These are phyloP conservation scores for Rossbeevera mucosa DNA, from an alignment of 768 basidiomycete genomes.

Conservation along the genomic window DNA sequence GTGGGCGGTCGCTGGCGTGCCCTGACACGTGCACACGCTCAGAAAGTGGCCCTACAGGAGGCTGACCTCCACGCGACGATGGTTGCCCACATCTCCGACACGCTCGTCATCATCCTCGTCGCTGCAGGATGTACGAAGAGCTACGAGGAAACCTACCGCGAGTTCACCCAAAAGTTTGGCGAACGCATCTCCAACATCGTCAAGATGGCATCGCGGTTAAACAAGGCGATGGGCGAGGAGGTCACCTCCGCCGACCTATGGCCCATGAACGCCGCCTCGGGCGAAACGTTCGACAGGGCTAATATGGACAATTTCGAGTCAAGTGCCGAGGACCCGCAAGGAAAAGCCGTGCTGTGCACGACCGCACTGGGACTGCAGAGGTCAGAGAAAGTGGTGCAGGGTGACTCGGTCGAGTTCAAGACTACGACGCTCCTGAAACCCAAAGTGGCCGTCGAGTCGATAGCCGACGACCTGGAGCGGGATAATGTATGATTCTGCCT, in stretches of 20 bases:
- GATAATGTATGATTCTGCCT: constrained; percentile 17
- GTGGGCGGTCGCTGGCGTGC: constrained; percentile 55
- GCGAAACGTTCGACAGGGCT: constrained; percentile 35
- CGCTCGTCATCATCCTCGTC: constrained; percentile 40
- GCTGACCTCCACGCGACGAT: constrained; percentile 32
- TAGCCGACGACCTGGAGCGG: constrained; percentile 28
- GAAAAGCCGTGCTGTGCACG: constrained; percentile 45
- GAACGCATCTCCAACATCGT: constrained; percentile 34
- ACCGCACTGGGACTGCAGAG: constrained; percentile 50
- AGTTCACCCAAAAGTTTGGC: constrained; percentile 32
- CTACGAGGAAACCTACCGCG: constrained; percentile 30
- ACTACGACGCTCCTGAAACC: constrained; percentile 48
- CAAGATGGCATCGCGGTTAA: constrained; percentile 28
- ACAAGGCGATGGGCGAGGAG: constrained; percentile 54
- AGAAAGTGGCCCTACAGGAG: constrained; percentile 30
- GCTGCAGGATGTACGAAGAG: constrained; percentile 36
- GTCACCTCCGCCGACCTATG: constrained; percentile 56
- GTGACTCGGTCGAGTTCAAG: constrained; percentile 44
- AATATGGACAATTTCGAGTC: constrained; percentile 47
- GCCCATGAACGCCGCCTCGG: constrained; percentile 42
- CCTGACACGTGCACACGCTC: constrained; percentile 45
- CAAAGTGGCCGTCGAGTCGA: constrained; percentile 45
- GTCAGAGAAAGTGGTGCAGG: constrained; percentile 34
- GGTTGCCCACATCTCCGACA: constrained; percentile 43
- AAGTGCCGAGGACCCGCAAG: constrained; percentile 5